Evolutionary conservation across 106 monocot species (phyloP).

Genomic region (Allium sativum): DNA sequence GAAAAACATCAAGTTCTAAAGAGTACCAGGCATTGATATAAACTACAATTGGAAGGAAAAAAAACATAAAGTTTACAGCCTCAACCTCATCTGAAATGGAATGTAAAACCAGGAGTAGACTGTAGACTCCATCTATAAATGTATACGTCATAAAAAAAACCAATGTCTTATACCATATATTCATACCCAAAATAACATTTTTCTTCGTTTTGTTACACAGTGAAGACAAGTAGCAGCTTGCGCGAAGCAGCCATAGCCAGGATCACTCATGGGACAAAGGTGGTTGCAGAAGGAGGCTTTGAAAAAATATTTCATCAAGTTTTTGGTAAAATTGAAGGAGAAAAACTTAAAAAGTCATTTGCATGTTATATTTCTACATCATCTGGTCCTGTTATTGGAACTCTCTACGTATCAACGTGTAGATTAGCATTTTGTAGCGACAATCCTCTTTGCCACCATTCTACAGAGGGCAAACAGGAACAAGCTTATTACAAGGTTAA

Average conservation of each 20-base stretch:
- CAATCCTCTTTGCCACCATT: conserved; percentile 31
- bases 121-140: no score
- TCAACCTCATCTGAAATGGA: background rate
- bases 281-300: conserved; percentile 69
- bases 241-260: conserved; percentile 65
- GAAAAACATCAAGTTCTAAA: no score
- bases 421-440: conserved; percentile 81
- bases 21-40: no score
- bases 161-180: background rate
- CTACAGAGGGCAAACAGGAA: conserved; percentile 32
- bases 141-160: no score
- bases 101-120: background rate
- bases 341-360: conserved; percentile 57
- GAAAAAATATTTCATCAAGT: conserved; percentile 58
- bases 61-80: background rate
- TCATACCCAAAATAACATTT: background rate
- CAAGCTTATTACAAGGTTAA: conserved; percentile 61
- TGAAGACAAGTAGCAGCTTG: conserved; percentile 52
- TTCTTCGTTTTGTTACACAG: conserved; percentile 18
- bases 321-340: conserved; percentile 49
- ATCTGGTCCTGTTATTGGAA: conserved; percentile 84
- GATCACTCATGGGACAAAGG: conserved; percentile 65
- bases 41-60: background rate
- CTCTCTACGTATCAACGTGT: conserved; percentile 52
- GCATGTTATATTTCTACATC: conserved; percentile 84